Percentiles rank a stretch among this genome's conserved stretches.
Conservation (phyloP, 1,139 yeast genomes). For the Taphrina communis region DNA sequence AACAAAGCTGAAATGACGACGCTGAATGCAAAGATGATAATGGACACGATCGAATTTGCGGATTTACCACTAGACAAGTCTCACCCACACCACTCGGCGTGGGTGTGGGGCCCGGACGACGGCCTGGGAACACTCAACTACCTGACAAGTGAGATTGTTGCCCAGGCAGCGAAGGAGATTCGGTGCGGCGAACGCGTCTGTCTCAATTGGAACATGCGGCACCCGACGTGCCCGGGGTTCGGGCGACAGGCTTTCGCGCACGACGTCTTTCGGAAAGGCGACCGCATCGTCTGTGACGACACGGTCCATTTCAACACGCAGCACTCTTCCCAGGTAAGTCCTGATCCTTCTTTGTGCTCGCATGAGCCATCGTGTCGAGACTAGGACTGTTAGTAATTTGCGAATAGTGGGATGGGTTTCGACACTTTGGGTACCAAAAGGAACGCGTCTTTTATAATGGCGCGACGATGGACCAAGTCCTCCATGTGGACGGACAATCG, state of each 20-base stretch:
- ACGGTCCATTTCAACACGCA: conserved; percentile 50
- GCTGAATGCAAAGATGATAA: conserved; percentile 6
- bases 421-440: conserved; percentile 49
- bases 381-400: too few relatives aligned
- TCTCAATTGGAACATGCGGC: conserved; percentile 40
- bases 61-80: conserved; percentile 40
- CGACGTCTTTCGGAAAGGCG: conserved; percentile 22
- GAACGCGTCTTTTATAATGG: conserved; percentile 48
- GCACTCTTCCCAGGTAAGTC: conserved; percentile 48
- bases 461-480: conserved; percentile 48
- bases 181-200: conserved; percentile 39
- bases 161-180: conserved; percentile 32
- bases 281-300: conserved; percentile 48
- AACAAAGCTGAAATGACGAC: background rate
- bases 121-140: conserved; percentile 43
- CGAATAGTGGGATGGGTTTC: conserved; percentile 51
- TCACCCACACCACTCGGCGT: conserved; percentile 42
- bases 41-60: conserved; percentile 17
- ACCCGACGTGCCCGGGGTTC: conserved; percentile 37
- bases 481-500: conserved; percentile 42
- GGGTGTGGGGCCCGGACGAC: conserved; percentile 43
- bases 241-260: conserved; percentile 28
- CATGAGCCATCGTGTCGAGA: background rate
- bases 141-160: conserved; percentile 38
- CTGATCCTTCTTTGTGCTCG: too few relatives aligned